These are phyloP conservation scores for Fusarium sp. DNA, from an alignment of 2,329 filamentous ascomycete species.

Conservation along the genomic window DNA sequence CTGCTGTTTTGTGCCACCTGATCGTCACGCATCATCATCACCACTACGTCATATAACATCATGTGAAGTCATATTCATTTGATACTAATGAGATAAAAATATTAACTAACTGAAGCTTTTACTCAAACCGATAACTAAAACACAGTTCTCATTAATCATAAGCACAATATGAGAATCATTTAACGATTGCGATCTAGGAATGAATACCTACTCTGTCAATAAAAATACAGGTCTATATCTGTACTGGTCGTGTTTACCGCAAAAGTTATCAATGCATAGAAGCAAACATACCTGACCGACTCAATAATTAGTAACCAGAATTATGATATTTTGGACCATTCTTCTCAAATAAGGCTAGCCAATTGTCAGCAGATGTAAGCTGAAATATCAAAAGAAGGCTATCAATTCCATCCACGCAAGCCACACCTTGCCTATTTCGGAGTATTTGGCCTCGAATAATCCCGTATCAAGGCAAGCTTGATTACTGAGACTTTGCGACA, in stretches of 20 bases:
- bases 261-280: no score
- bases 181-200: no score
- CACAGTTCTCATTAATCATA: neutral
- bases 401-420: constrained; percentile 10
- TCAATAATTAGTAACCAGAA: no score
- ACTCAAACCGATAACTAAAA: neutral
- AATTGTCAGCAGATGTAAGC: no score
- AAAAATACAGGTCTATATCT: no score
- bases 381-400: no score
- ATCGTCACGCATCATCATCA: constrained; percentile 9
- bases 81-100: neutral
- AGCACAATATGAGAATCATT: no score
- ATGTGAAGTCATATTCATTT: neutral
- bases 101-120: neutral
- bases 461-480: neutral
- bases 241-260: no score
- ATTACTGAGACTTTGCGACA: neutral
- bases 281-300: no score
- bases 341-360: no score
- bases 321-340: no score
- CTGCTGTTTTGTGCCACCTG: neutral
- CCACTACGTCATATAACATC: constrained; percentile 9
- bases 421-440: constrained; percentile 2
- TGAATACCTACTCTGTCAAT: no score
- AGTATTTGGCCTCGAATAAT: neutral